Percentiles rank a stretch among this genome's conserved stretches.
Evolutionary conservation across 1,139 yeast species (phyloP).

Genomic region (Blastobotrys aristatus): DNA sequence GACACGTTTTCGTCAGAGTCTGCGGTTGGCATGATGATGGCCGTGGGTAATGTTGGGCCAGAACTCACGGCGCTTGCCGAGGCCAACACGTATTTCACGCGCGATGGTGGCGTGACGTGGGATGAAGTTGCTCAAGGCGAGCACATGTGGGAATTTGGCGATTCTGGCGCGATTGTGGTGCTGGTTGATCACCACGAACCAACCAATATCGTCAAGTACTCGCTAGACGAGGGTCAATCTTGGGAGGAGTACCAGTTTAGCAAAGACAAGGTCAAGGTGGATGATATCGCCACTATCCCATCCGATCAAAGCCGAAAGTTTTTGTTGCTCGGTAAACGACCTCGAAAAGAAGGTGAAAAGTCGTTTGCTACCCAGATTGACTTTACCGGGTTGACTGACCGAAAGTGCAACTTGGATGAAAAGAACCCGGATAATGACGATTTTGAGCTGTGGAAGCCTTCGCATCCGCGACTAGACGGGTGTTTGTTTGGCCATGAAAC

Average conservation of each 20-base stretch:
- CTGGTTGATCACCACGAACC: slow-evolving; percentile 54
- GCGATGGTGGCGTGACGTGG: slow-evolving; percentile 92
- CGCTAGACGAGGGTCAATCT: slow-evolving; percentile 72
- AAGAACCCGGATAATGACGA: slow-evolving; percentile 60
- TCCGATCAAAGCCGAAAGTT: slow-evolving; percentile 82
- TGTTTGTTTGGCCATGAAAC: slow-evolving; percentile 92
- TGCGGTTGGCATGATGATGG: slow-evolving; percentile 82
- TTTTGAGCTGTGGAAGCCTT: slow-evolving; percentile 79
- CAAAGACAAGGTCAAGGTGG: slow-evolving; percentile 50
- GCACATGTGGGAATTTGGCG: slow-evolving; percentile 94
- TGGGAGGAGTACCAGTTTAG: slow-evolving; percentile 69
- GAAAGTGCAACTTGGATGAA: slow-evolving; percentile 68
- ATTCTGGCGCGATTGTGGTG: slow-evolving; percentile 82
- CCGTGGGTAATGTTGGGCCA: slow-evolving; percentile 86
- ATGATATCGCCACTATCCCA: slow-evolving; percentile 86
- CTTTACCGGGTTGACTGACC: slow-evolving; percentile 54
- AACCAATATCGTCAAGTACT: slow-evolving; percentile 58
- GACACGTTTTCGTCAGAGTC: slow-evolving; percentile 86
- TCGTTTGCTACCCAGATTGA: slow-evolving; percentile 56
- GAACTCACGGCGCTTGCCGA: slow-evolving; percentile 46
- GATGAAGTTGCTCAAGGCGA: slow-evolving; percentile 66
- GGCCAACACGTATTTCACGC: slow-evolving; percentile 67
- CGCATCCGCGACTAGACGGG: slow-evolving; percentile 51
- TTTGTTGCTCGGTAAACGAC: slow-evolving; percentile 44
- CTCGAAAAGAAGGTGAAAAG: slow-evolving; percentile 39